Percentiles rank a stretch among this genome's conserved stretches.
These are phyloP conservation scores for Byssothecium circinans DNA, from an alignment of 2,329 filamentous ascomycete genomes.

Conservation along the genomic window DNA sequence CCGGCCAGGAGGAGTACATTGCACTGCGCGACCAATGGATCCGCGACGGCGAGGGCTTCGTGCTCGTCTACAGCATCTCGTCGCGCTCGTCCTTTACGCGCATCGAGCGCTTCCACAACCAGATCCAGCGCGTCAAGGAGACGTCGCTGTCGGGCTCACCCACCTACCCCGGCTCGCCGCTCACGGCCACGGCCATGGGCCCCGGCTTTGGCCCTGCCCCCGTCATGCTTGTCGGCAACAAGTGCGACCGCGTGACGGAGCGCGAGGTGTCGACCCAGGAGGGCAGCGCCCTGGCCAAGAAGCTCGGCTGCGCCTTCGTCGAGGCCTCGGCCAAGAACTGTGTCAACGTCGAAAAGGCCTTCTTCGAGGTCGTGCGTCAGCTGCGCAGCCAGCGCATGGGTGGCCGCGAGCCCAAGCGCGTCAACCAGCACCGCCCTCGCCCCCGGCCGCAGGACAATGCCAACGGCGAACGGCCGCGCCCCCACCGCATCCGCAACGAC, in stretches of 20 bases:
- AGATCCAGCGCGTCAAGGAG: conserved; percentile 97
- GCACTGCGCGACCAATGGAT: conserved; percentile 98
- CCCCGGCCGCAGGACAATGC: conserved; percentile 9
- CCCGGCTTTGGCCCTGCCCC: conserved; percentile 71
- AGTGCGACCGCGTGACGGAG: conserved; percentile 94
- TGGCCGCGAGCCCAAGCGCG: conserved; percentile 16
- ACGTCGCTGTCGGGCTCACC: conserved; percentile 72
- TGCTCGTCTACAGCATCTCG: conserved; percentile 97
- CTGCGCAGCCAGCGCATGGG: conserved; percentile 77
- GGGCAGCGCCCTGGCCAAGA: conserved; percentile 85
- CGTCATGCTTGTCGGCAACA: conserved; percentile 98
- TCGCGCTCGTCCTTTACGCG: conserved; percentile 92
- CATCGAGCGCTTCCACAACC: conserved; percentile 93
- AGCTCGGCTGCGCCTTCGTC: conserved; percentile 93
- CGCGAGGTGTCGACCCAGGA: conserved; percentile 96
- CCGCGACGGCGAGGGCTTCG: conserved; percentile 93
- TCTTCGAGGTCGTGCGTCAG: conserved; percentile 94
- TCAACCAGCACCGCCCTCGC: conserved; percentile 2
- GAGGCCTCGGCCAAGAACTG: conserved; percentile 97
- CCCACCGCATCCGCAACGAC: background rate
- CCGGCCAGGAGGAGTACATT: conserved; percentile 97
- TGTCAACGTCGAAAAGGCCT: conserved; percentile 97
- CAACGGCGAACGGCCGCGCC: background rate
- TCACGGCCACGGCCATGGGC: conserved; percentile 59
- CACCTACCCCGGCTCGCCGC: conserved; percentile 74